Percentiles rank a stretch among this genome's conserved stretches.
phyloP scores from a whole-genome alignment of 2,329 filamentous ascomycete species.

The Coniochaeta hoffmannii region DNA sequence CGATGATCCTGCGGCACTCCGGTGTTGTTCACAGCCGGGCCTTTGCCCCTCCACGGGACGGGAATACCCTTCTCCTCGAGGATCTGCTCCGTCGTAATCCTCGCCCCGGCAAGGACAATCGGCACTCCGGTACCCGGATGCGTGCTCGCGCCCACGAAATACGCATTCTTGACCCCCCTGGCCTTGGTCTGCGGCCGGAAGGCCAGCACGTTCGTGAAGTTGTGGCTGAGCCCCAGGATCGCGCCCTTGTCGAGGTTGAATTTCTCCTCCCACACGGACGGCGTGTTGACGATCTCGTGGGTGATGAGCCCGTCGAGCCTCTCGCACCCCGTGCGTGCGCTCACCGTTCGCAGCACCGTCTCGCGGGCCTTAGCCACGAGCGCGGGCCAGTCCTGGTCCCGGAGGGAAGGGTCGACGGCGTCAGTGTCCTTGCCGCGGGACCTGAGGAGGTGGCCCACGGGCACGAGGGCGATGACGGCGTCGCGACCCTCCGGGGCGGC shows the following conservation, averaged over 20 bases:
- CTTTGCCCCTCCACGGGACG: conserved; percentile 5
- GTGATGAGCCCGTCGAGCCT: conserved; percentile 39
- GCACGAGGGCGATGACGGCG: conserved; percentile 61
- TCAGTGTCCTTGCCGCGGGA: conserved; percentile 25
- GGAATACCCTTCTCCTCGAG: conserved; percentile 6
- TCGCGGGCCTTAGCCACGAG: conserved; percentile 52
- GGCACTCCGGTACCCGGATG: conserved; percentile 73
- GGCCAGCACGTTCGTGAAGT: conserved; percentile 65
- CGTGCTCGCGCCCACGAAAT: conserved; percentile 69
- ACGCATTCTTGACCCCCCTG: conserved; percentile 40
- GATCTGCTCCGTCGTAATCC: conserved; percentile 41
- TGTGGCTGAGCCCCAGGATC: conserved; percentile 64
- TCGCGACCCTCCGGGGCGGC: conserved; percentile 62
- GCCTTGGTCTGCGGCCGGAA: conserved; percentile 57
- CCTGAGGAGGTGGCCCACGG: conserved; percentile 58
- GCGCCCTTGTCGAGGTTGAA: conserved; percentile 73
- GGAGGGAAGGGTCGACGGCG: conserved; percentile 23
- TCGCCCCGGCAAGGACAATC: conserved; percentile 62
- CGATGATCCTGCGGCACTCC: neutral
- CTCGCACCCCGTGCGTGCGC: conserved; percentile 49
- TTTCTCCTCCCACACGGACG: conserved; percentile 52
- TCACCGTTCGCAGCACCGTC: conserved; percentile 54
- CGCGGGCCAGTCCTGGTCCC: conserved; percentile 50
- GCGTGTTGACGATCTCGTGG: conserved; percentile 60
- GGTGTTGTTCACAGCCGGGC: neutral